Evolutionary conservation across 768 basidiomycete genomes (phyloP), one percentile per base, ranked within the genome.

Genomic region (Exidia glandulosa): DNA sequence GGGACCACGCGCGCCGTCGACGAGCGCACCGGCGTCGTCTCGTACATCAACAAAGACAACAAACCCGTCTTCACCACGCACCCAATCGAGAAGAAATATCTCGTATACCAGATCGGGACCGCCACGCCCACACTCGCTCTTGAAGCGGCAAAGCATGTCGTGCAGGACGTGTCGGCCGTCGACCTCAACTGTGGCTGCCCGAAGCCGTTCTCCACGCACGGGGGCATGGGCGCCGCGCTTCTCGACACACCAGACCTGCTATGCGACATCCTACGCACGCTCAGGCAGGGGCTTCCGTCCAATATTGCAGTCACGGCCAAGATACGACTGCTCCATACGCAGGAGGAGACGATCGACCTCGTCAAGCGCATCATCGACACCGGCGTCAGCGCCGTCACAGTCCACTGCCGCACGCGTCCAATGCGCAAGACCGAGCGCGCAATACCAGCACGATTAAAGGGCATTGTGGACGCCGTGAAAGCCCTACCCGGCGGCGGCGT

Each of bases 171-270:
- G 32, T 85, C 94, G 0, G 96, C 94, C 23, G 79, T 99, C 66
- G 96, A 98, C 70, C 85, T 99, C 62, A 98, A 98, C 71, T 98
- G 96, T 68, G 96, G 95, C 0, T 99, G 95, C 68, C 94, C 94
- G 0, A 95, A 95, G 66, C 90, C 94, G 0, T 97, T 97, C 72
- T 95, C 93, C 25, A 93, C 91, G 0, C 87, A 90, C 64, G 74
- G 87, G 0, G 96, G 96, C 0, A 98, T 98, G 94, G 96, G 96
- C 9, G 95, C 96, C 1, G 95, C 94, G 2, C 77, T 99, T 14
- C 82, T 99, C 57, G 84, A 88, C 3, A 95, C 88, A 34, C 94
- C 96, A 0, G 93, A 97, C 67, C 76, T 93, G 32, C 80, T 99
- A 9, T 94, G 93, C 68, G 80, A 86, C 23, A 97, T 99, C 66